Evolutionary conservation across 1,139 yeast species (phyloP).

Genomic region (Saccharomyces hybrid): DNA sequence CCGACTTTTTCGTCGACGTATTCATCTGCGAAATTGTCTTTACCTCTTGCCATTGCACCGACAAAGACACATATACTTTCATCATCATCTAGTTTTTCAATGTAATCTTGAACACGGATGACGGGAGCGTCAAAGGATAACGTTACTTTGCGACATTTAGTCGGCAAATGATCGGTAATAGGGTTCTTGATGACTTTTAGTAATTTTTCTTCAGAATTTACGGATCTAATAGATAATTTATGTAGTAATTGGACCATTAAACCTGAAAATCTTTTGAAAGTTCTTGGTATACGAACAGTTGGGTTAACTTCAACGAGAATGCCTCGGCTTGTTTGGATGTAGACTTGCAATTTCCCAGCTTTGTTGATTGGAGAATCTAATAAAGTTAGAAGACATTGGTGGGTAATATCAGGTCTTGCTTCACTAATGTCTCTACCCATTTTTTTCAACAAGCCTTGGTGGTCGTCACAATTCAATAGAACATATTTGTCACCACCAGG

Average conservation of each 20-base stretch:
- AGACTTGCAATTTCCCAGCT: conserved; percentile 93
- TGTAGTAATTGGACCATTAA: conserved; percentile 94
- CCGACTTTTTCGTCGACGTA: conserved; percentile 94
- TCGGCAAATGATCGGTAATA: conserved; percentile 90
- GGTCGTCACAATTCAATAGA: conserved; percentile 92
- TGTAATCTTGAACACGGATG: conserved; percentile 81
- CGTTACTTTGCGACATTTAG: conserved; percentile 89
- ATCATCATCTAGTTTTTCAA: conserved; percentile 67
- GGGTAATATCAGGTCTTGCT: conserved; percentile 97
- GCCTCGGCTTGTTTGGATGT: conserved; percentile 93
- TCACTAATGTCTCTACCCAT: conserved; percentile 97
- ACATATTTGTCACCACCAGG: conserved; percentile 91
- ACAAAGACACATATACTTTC: conserved; percentile 96
- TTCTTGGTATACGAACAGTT: conserved; percentile 92
- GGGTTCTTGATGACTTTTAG: conserved; percentile 94
- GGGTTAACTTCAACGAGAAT: conserved; percentile 94
- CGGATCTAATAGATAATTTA: conserved; percentile 85
- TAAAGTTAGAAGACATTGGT: conserved; percentile 85
- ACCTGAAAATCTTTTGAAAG: conserved; percentile 94
- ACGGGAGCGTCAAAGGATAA: conserved; percentile 91
- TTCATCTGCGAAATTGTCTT: conserved; percentile 95
- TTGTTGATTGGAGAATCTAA: conserved; percentile 94
- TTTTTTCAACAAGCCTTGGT: conserved; percentile 87
- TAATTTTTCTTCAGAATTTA: conserved; percentile 87
- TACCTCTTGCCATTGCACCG: conserved; percentile 99